Conservation (phyloP, 2,329 filamentous ascomycete genomes). For the Fragosphaeria purpurea region DNA sequence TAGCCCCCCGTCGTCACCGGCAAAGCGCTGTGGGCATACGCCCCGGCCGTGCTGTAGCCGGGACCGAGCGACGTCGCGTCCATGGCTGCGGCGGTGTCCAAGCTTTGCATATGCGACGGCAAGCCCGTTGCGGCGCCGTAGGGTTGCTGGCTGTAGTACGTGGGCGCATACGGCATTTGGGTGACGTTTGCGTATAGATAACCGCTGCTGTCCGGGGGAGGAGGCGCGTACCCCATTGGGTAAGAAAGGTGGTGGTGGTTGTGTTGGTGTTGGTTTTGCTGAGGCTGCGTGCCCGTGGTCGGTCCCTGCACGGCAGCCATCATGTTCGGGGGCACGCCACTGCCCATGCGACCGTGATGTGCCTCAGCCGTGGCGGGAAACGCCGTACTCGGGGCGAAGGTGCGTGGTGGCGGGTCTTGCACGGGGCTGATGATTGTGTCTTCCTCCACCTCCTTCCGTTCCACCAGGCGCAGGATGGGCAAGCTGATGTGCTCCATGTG, state of each 20-base stretch:
- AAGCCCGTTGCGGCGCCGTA: slow-evolving; percentile 7
- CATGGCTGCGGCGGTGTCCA: slow-evolving; percentile 11
- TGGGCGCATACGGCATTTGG: slow-evolving; percentile 10
- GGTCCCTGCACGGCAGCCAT: not conserved
- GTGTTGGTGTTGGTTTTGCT: not conserved
- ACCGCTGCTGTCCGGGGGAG: slow-evolving; percentile 7
- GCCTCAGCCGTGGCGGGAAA: slow-evolving; percentile 15
- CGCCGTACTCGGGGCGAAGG: slow-evolving; percentile 17
- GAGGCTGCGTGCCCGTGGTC: not conserved
- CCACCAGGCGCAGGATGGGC: slow-evolving; percentile 59
- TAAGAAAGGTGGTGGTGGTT: slow-evolving; percentile 6
- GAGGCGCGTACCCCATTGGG: slow-evolving; percentile 11
- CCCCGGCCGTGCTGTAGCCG: slow-evolving; percentile 10
- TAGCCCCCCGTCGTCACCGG: slow-evolving; percentile 20
- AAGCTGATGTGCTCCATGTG: slow-evolving; percentile 91
- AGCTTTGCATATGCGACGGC: slow-evolving; percentile 12
- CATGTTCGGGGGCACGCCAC: slow-evolving; percentile 6
- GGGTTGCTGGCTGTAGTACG: slow-evolving; percentile 9
- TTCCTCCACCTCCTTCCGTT: slow-evolving; percentile 34
- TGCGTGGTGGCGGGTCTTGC: slow-evolving; percentile 41
- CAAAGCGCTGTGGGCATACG: slow-evolving; percentile 18
- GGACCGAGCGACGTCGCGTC: slow-evolving; percentile 5
- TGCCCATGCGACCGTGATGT: slow-evolving; percentile 1
- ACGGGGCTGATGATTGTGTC: slow-evolving; percentile 61
- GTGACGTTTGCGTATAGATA: slow-evolving; percentile 11